Evolutionary conservation across 345 rosid genomes (phyloP).

Genomic region (Moricandia arvensis): DNA sequence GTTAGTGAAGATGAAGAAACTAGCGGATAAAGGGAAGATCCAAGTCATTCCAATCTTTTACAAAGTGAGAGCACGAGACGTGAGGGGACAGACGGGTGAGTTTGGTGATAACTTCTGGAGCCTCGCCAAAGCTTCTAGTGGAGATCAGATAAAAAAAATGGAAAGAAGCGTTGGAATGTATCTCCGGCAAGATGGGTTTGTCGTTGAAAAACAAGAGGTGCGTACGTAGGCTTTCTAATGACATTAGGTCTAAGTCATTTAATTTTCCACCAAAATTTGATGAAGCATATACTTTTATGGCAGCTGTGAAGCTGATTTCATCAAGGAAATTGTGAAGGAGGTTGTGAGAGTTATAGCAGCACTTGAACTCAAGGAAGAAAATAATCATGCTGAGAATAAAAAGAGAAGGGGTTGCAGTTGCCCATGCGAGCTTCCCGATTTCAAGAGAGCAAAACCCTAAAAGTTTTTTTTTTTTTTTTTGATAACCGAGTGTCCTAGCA

Average conservation of each 20-base stretch:
- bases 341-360: background rate
- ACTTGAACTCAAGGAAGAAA: no score
- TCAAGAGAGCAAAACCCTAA: no score
- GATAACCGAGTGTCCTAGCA: no score
- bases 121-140: background rate
- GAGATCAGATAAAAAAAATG: background rate
- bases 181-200: slow-evolving; percentile 29
- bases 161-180: slow-evolving; percentile 14
- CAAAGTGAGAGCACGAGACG: slow-evolving; percentile 2
- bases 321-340: slow-evolving; percentile 9
- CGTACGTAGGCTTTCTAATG: background rate
- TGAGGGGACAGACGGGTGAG: background rate
- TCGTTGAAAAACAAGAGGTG: background rate
- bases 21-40: slow-evolving; percentile 5
- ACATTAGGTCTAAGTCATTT: background rate
- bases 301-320: slow-evolving; percentile 26
- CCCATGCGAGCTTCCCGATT: no score
- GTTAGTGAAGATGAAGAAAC: slow-evolving; percentile 9
- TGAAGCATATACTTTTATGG: background rate
- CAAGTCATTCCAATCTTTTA: slow-evolving; percentile 12
- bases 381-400: no score
- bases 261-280: background rate
- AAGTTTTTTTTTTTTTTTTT: no score
- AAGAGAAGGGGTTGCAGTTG: no score
- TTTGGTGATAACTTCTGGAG: slow-evolving; percentile 23